phyloP scores from a whole-genome alignment of 441 rosid genomes.

The Aleurites moluccanus region DNA sequence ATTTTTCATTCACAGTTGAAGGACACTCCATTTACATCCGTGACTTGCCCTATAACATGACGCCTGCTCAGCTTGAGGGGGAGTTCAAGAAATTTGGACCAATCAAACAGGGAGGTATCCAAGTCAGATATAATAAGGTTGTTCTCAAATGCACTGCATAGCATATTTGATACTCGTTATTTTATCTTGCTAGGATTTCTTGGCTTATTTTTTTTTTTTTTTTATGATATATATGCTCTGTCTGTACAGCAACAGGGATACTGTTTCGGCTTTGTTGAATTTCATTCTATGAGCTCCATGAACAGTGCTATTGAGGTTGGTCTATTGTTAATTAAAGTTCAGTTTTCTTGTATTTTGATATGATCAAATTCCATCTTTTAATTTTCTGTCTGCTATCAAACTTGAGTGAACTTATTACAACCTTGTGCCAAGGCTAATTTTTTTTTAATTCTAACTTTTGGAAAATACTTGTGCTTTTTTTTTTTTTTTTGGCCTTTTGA shows the following conservation, averaged over 20 bases:
- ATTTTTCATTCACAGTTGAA: slow-evolving; percentile 39
- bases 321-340: background rate
- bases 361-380: background rate
- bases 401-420: background rate
- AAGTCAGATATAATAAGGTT: slow-evolving; percentile 58
- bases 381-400: background rate
- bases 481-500: background rate
- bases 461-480: background rate
- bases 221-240: slow-evolving; percentile 10
- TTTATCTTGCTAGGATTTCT: slow-evolving; percentile 19
- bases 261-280: slow-evolving; percentile 68
- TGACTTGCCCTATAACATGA: slow-evolving; percentile 50
- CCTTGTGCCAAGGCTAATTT: background rate
- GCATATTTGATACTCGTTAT: background rate
- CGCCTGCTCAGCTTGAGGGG: slow-evolving; percentile 43
- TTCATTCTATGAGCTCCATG: slow-evolving; percentile 49
- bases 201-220: background rate
- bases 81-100: slow-evolving; percentile 64
- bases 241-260: slow-evolving; percentile 49
- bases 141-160: slow-evolving; percentile 21
- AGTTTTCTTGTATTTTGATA: slow-evolving; percentile 1
- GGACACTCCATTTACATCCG: slow-evolving; percentile 58
- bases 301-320: slow-evolving; percentile 56
- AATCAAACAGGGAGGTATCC: slow-evolving; percentile 55
- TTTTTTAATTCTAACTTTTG: background rate